Evolutionary conservation across 2,329 filamentous ascomycete species (phyloP).

Genomic region (Parastagonospora nodorum): DNA sequence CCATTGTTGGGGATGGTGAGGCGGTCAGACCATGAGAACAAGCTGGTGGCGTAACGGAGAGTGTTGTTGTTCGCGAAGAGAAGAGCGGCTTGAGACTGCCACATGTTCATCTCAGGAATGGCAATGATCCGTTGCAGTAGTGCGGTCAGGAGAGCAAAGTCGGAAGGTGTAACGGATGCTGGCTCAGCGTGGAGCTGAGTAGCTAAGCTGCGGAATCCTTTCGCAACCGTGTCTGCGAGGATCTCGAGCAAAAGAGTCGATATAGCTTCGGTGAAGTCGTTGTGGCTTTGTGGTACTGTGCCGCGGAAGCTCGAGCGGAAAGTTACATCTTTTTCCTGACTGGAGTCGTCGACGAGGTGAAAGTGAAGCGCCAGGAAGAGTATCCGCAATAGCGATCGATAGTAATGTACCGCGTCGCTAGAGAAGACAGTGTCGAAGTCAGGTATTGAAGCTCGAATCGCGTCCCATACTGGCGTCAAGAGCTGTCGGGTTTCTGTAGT

Average conservation of each 20-base stretch:
- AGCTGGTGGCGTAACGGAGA: conserved; percentile 78
- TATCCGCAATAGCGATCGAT: conserved; percentile 80
- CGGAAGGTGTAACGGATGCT: conserved; percentile 69
- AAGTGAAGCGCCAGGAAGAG: conserved; percentile 81
- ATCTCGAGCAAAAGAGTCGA: conserved; percentile 70
- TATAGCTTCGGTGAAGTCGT: conserved; percentile 38
- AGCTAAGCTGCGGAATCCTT: conserved; percentile 81
- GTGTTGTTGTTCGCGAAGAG: conserved; percentile 67
- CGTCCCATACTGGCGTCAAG: conserved; percentile 64
- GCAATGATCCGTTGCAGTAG: conserved; percentile 84
- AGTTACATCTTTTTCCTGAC: conserved; percentile 21
- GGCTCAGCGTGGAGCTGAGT: conserved; percentile 79
- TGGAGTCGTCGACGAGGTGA: conserved; percentile 53
- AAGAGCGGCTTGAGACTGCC: conserved; percentile 56
- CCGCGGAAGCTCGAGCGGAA: conserved; percentile 44
- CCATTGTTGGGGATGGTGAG: conserved; percentile 61
- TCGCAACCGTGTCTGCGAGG: conserved; percentile 76
- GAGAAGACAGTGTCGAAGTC: conserved; percentile 65
- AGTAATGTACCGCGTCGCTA: conserved; percentile 68
- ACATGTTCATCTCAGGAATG: conserved; percentile 73
- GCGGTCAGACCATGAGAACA: conserved; percentile 93
- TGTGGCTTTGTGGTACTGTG: conserved; percentile 49
- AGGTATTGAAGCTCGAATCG: conserved; percentile 58
- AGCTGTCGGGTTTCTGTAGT: conserved; percentile 59
- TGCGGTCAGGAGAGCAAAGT: conserved; percentile 85